phyloP scores from a whole-genome alignment of 2,329 filamentous ascomycete genomes.

The Tolypocladium album region DNA sequence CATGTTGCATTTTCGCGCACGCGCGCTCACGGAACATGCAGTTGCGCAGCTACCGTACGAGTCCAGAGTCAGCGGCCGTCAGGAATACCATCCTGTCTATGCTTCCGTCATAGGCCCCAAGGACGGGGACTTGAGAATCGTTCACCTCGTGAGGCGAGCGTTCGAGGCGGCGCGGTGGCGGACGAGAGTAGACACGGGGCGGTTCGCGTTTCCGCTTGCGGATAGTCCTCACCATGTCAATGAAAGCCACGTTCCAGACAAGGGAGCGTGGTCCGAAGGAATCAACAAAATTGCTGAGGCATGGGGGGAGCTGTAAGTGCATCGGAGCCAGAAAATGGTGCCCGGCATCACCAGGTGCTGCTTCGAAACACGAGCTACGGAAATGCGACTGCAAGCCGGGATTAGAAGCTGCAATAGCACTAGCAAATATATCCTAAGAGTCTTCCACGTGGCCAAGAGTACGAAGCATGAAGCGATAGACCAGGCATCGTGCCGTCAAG shows the following conservation, averaged over 20 bases:
- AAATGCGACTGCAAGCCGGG: no score
- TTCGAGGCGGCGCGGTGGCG: slow-evolving; percentile 16
- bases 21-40: slow-evolving; percentile 1
- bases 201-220: slow-evolving; percentile 15
- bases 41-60: slow-evolving; percentile 19
- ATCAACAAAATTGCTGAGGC: neutral
- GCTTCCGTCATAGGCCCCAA: slow-evolving; percentile 17
- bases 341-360: no score
- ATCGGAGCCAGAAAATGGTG: neutral
- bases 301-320: neutral
- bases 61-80: slow-evolving; percentile 15
- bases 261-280: neutral
- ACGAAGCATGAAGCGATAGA: no score
- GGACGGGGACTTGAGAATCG: slow-evolving; percentile 14
- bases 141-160: slow-evolving; percentile 17
- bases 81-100: slow-evolving; percentile 19
- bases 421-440: no score
- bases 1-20: neutral
- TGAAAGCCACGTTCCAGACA: neutral
- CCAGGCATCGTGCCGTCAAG: no score
- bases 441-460: no score
- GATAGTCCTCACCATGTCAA: slow-evolving; percentile 6
- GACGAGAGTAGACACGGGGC: slow-evolving; percentile 16
- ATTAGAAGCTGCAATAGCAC: no score
- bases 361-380: no score